Evolutionary conservation across 805 yeast species (phyloP), one percentile per base, ranked within the genome.

Genomic region (Wickerhamiella azyma): DNA sequence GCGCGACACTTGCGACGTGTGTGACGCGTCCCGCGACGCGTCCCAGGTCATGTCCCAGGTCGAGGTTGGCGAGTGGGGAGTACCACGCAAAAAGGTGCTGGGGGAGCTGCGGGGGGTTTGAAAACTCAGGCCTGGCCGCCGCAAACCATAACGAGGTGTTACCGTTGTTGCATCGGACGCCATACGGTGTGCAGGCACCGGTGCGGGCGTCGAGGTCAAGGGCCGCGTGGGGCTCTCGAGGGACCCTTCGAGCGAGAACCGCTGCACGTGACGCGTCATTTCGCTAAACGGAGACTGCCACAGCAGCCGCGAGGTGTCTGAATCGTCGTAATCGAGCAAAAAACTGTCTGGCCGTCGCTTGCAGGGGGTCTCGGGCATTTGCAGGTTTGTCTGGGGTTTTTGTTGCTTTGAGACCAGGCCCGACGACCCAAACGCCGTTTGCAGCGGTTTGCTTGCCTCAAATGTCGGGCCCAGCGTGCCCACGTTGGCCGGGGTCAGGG

Each of bases 381-480:
- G 41, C 35, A 29, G 74, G 13, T 56, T 55, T 39, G 77, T 67
- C 16, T 4, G 8, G 3, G 33, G 33, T n/a, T 30, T 30, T 7
- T 30, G 14, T 8, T 30, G 33, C 59, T 78, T 78, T 33, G 81
- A 75, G 49, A 79, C 62, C 30, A 85, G 64, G 0, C 95, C 95
- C 0, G 83, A 66, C 2, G 88, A 74, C 59, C 76, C 71, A 61
- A 85, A 85, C 13, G 92, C 94, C 0, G 88, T 79, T 59, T 84
- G 94, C 35, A 85, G 68, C 2, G 95, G 95, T 58, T 81, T 82
- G 18, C 82, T 92, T 41, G 76, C 74, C 52, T 76, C 74, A 61
- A 51, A 55, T 2, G 79, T 83, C 13, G 72, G 67, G 35, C 71
- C 75, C 24, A 37, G 45, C 13, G 11, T 21, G 2, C 18, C 35